A percentile compares a stretch with the other conserved stretches of the same genome.
Evolutionary conservation across 2,329 filamentous ascomycete species (phyloP).

Genomic region (Diaporthe aspalathi): DNA sequence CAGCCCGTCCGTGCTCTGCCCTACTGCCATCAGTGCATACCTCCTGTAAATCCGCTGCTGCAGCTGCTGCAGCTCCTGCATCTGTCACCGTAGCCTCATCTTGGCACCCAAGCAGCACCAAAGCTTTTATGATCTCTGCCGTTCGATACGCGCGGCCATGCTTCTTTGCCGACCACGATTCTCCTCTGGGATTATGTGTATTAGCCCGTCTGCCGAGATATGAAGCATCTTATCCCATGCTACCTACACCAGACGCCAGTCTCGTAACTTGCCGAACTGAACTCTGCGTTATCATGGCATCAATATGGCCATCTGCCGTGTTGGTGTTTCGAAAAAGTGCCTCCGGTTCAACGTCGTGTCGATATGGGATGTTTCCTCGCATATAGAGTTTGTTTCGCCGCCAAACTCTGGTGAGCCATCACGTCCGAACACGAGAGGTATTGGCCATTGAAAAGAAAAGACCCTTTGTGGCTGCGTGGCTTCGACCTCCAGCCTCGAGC

Average conservation of each 20-base stretch:
- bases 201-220: not conserved
- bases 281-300: not conserved
- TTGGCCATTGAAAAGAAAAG: not conserved
- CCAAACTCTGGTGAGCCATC: not conserved
- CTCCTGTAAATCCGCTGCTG: not conserved
- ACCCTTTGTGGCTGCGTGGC: not conserved
- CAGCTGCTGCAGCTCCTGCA: slow-evolving; percentile 12
- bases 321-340: not conserved
- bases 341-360: not conserved
- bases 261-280: no score
- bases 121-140: not conserved
- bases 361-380: not conserved
- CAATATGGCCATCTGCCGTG: not conserved
- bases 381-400: not conserved
- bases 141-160: no score
- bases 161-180: no score
- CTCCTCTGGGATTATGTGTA: not conserved
- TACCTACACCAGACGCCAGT: no score
- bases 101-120: not conserved
- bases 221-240: not conserved
- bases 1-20: not conserved
- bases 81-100: no score
- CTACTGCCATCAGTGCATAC: not conserved
- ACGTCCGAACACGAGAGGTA: not conserved
- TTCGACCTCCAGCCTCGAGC: not conserved